Conservation (phyloP, 2,329 filamentous ascomycete species). For the Fusarium sp. region DNA sequence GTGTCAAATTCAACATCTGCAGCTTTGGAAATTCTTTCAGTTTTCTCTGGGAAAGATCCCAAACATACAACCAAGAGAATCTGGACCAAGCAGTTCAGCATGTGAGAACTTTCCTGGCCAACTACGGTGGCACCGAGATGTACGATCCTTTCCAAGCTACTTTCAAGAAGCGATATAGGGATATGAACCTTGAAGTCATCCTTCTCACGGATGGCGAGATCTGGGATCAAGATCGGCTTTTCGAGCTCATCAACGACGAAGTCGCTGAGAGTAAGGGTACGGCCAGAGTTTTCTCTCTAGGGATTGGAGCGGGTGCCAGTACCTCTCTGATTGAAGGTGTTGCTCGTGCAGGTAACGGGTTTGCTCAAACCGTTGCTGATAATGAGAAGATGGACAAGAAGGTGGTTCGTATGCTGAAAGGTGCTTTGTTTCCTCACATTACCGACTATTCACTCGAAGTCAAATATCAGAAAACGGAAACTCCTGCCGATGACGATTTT, state of each 20-base stretch:
- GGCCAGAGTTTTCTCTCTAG: slow-evolving; percentile 66
- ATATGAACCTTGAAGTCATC: slow-evolving; percentile 65
- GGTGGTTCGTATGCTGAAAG: slow-evolving; percentile 80
- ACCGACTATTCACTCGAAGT: slow-evolving; percentile 73
- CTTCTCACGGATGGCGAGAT: slow-evolving; percentile 68
- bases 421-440: slow-evolving; percentile 73
- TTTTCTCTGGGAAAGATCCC: slow-evolving; percentile 63
- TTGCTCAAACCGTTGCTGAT: slow-evolving; percentile 70
- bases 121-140: slow-evolving; percentile 68
- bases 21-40: slow-evolving; percentile 66
- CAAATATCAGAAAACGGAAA: slow-evolving; percentile 59
- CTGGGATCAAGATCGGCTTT: slow-evolving; percentile 59
- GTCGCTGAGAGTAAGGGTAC: slow-evolving; percentile 55
- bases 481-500: slow-evolving; percentile 62
- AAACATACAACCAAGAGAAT: slow-evolving; percentile 58
- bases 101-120: slow-evolving; percentile 55
- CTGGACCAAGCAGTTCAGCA: slow-evolving; percentile 58
- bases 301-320: slow-evolving; percentile 64
- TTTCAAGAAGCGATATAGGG: slow-evolving; percentile 56
- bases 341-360: slow-evolving; percentile 66
- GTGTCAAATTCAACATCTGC: slow-evolving; percentile 76
- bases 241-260: slow-evolving; percentile 58
- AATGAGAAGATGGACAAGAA: slow-evolving; percentile 76
- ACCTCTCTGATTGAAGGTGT: slow-evolving; percentile 66
- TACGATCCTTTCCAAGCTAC: slow-evolving; percentile 57